These are phyloP conservation scores for Dictyostelium brefeldianum DNA, from an alignment of 78 protist genomes.

Conservation along the genomic window DNA sequence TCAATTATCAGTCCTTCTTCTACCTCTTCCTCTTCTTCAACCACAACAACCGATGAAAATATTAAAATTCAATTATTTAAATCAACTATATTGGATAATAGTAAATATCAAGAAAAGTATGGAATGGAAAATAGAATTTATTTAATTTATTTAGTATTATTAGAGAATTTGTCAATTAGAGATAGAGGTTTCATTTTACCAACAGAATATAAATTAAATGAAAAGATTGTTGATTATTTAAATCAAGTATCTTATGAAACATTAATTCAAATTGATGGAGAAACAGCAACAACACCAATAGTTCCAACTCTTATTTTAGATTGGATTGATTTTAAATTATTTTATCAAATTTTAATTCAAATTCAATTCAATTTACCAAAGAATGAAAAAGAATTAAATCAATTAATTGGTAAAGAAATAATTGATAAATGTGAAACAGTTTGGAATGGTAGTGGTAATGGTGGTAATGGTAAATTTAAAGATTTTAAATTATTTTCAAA, in stretches of 20 bases:
- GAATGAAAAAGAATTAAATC: not conserved
- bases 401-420: not conserved
- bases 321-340: constrained; percentile 34
- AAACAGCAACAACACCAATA: not conserved
- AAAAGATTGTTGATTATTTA: not conserved
- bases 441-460: not conserved
- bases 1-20: no score
- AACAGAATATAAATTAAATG: not conserved
- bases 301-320: not conserved
- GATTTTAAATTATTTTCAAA: not conserved
- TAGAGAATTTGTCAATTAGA: not conserved
- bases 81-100: not conserved
- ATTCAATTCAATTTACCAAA: not conserved
- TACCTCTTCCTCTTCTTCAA: no score
- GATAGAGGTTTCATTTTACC: constrained; percentile 19
- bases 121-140: not conserved
- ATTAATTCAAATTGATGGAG: not conserved
- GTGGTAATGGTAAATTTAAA: not conserved
- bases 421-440: not conserved
- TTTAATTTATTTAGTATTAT: constrained; percentile 11
- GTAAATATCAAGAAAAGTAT: no score
- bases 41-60: not conserved
- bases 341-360: not conserved
- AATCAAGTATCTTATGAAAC: not conserved
- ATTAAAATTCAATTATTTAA: not conserved